Percentiles rank a stretch among this genome's conserved stretches.
Evolutionary conservation across 225 moss, liverwort and hornwort species (phyloP).

Genomic region (Pseudisothecium myosuroides): DNA sequence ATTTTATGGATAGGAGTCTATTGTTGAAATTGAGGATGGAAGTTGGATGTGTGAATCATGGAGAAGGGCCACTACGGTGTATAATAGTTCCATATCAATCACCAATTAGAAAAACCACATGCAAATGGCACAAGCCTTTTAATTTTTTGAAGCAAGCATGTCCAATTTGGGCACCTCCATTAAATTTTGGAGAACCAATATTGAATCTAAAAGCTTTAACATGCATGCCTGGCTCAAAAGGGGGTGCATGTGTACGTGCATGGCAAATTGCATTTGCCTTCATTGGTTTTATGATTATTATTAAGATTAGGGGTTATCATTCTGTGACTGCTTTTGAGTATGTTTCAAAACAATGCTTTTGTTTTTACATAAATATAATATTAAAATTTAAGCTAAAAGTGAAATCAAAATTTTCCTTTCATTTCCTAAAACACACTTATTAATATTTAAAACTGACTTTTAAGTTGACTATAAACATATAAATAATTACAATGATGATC

Average conservation of each 20-base stretch:
- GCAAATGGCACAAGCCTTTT: constrained; percentile 11
- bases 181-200: neutral
- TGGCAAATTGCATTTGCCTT: constrained; percentile 49
- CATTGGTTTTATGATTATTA: constrained; percentile 41
- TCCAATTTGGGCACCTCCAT: constrained; percentile 14
- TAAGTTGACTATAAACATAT: neutral
- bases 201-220: constrained; percentile 22
- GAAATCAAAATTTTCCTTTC: no score
- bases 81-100: constrained; percentile 14
- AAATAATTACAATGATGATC: no score
- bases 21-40: neutral
- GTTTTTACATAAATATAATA: neutral
- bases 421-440: neutral
- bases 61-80: constrained; percentile 8
- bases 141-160: neutral
- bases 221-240: constrained; percentile 46
- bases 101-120: neutral
- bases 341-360: neutral
- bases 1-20: neutral
- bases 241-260: constrained; percentile 23
- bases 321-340: constrained; percentile 65
- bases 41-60: neutral
- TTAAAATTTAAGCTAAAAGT: neutral
- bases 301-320: constrained; percentile 44
- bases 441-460: neutral